Conservation (phyloP, 2,329 filamentous ascomycete genomes). For the Clarireedia monteithiana region DNA sequence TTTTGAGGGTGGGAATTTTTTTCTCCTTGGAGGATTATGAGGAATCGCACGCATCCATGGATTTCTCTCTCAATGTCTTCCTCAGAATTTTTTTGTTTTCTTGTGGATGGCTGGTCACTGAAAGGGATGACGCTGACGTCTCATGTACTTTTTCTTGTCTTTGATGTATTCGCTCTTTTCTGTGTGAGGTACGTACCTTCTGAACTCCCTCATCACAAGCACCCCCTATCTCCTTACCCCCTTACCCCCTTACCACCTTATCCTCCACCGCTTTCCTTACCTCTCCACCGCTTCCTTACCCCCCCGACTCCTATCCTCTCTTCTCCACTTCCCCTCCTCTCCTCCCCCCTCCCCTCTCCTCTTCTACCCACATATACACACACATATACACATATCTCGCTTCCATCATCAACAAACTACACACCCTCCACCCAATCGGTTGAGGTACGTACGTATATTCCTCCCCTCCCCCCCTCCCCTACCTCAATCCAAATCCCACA, state of each 20-base stretch:
- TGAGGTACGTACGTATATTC: conserved; percentile 19
- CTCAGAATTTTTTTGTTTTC: conserved; percentile 6
- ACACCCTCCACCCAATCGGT: neutral
- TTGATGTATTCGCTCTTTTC: conserved; percentile 5
- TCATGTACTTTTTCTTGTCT: conserved; percentile 9
- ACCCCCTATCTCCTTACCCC: neutral
- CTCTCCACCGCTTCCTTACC: neutral
- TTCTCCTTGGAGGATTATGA: neutral
- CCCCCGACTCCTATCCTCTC: neutral
- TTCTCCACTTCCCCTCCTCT: neutral
- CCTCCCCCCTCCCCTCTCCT: neutral
- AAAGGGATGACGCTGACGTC: neutral
- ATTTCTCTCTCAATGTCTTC: conserved; percentile 19
- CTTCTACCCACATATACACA: neutral
- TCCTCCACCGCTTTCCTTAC: neutral
- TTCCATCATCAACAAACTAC: neutral
- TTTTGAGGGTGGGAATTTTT: neutral
- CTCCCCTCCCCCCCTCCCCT: neutral
- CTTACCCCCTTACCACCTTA: too few species aligned
- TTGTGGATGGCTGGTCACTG: conserved; percentile 12
- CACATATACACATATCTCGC: too few species aligned
- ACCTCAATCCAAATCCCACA: neutral
- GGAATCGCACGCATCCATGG: neutral
- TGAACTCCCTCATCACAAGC: neutral
- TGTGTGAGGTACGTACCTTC: conserved; percentile 25